Evolutionary conservation across 148 eudicot genomes (phyloP).

Genomic region (Polygonum maritimum): DNA sequence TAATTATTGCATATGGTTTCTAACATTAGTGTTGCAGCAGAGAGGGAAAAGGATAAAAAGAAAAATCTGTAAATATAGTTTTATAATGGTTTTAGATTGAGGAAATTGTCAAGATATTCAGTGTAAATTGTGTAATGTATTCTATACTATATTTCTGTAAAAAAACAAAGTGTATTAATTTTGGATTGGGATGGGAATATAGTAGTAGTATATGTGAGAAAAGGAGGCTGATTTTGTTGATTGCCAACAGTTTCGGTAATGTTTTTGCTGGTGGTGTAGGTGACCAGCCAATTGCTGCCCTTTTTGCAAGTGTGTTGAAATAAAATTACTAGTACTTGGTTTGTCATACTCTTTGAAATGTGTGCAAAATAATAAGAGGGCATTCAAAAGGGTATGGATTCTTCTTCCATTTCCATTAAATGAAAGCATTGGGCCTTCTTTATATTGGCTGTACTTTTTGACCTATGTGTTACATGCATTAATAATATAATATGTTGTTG

Average conservation of each 20-base stretch:
- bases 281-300: background rate
- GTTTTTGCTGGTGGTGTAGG: background rate
- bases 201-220: background rate
- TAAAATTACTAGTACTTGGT: background rate
- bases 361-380: background rate
- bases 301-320: background rate
- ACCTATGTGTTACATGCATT: background rate
- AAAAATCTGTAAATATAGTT: no score
- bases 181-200: no score
- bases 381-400: background rate
- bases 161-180: no score
- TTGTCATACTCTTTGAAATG: constrained; percentile 8
- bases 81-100: no score
- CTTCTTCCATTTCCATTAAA: background rate
- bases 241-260: background rate
- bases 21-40: background rate
- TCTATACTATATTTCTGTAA: no score
- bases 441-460: background rate
- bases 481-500: background rate
- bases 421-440: background rate
- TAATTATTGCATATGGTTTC: background rate
- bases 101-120: no score
- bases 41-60: background rate
- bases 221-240: background rate
- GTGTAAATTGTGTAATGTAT: no score